A percentile compares a stretch with the other conserved stretches of the same genome.
Conservation (phyloP, 108 stramenopile species). For the Cyclostephanos tholiformis region DNA sequence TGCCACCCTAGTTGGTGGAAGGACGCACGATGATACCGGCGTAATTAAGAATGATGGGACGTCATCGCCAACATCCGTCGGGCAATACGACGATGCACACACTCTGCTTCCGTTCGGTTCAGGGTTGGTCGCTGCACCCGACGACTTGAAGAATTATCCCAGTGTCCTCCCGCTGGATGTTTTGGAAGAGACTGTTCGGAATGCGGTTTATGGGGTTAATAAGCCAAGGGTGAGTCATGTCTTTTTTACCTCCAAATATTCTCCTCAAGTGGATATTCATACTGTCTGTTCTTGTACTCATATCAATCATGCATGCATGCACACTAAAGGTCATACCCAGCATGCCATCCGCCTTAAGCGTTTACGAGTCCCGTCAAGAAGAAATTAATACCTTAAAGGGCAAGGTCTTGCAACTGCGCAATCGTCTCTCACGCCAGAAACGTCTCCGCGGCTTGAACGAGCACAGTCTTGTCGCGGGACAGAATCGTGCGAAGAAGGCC, state of each 20-base stretch:
- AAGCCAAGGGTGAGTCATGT: slow-evolving; percentile 44
- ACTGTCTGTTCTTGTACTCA: background rate
- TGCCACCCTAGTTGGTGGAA: slow-evolving; percentile 13
- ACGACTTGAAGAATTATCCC: slow-evolving; percentile 54
- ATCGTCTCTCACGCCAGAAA: slow-evolving; percentile 70
- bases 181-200: slow-evolving; percentile 58
- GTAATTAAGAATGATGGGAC: slow-evolving; percentile 2
- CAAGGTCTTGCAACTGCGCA: slow-evolving; percentile 63
- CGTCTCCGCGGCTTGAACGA: slow-evolving; percentile 73
- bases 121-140: slow-evolving; percentile 63
- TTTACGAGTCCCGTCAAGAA: slow-evolving; percentile 64
- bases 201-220: slow-evolving; percentile 54
- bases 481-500: slow-evolving; percentile 60
- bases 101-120: slow-evolving; percentile 63
- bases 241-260: background rate
- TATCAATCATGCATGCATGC: background rate
- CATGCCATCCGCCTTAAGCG: slow-evolving; percentile 53
- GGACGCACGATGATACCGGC: slow-evolving; percentile 10
- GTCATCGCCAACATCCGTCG: slow-evolving; percentile 17
- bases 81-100: slow-evolving; percentile 27
- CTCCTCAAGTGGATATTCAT: background rate
- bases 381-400: slow-evolving; percentile 60
- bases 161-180: slow-evolving; percentile 48
- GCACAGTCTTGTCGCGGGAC: slow-evolving; percentile 49
- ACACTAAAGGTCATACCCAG: slow-evolving; percentile 49